phyloP scores from a whole-genome alignment of 495 filamentous ascomycete species.

The Amphirosellinia nigrospora region DNA sequence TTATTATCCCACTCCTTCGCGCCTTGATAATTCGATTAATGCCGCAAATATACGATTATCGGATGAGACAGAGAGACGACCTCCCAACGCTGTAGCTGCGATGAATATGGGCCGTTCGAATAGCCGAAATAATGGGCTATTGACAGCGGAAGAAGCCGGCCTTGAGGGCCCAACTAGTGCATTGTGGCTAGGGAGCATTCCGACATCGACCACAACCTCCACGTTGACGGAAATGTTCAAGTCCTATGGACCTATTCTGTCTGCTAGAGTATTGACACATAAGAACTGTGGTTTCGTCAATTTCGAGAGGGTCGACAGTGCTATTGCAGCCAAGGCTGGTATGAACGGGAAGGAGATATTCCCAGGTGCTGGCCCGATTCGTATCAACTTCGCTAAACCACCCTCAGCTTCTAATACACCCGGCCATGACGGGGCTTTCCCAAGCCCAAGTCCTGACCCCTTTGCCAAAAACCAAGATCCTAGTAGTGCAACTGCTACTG shows the following conservation, averaged over 20 bases:
- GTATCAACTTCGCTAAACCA: conserved; percentile 97
- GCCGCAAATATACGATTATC: conserved; percentile 76
- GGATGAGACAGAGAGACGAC: conserved; percentile 71
- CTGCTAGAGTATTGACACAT: conserved; percentile 91
- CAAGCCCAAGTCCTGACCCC: conserved; percentile 94
- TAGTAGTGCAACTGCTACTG: conserved; percentile 51
- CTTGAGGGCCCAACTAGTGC: conserved; percentile 91
- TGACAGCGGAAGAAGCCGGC: conserved; percentile 72
- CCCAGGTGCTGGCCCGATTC: conserved; percentile 90
- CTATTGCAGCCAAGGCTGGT: conserved; percentile 81
- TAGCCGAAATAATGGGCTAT: conserved; percentile 61
- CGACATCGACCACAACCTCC: conserved; percentile 93
- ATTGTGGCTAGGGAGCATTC: conserved; percentile 96
- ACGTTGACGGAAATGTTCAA: conserved; percentile 93
- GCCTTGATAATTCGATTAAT: conserved; percentile 83
- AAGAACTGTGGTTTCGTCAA: conserved; percentile 99
- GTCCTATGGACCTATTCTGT: conserved; percentile 86
- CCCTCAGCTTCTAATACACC: conserved; percentile 87
- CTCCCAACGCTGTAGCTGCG: conserved; percentile 73
- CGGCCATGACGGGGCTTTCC: conserved; percentile 78
- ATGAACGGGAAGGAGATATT: conserved; percentile 98
- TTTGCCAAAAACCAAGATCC: conserved; percentile 62
- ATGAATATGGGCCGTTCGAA: conserved; percentile 73
- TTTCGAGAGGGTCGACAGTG: conserved; percentile 88
- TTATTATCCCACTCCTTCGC: conserved; percentile 81